A percentile compares a stretch with the other conserved stretches of the same genome.
Conservation (phyloP, 2,329 filamentous ascomycete species). For the Truncatella angustata region DNA sequence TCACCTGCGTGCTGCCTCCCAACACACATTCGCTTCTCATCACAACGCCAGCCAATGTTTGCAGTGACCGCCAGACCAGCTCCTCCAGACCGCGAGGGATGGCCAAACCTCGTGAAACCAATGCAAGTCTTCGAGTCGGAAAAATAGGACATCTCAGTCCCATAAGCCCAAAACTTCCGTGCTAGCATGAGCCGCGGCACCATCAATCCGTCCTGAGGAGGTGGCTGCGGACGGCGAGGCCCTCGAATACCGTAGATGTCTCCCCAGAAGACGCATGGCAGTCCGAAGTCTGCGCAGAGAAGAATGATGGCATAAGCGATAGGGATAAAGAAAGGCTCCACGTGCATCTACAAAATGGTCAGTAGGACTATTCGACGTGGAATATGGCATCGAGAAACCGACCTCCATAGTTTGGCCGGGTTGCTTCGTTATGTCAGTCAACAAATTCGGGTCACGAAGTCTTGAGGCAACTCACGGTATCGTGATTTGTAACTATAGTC, state of each 20-base stretch:
- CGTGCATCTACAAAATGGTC: constrained; percentile 43
- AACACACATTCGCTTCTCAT: constrained; percentile 60
- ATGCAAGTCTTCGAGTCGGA: constrained; percentile 54
- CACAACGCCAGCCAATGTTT: constrained; percentile 21
- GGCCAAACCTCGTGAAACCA: constrained; percentile 52
- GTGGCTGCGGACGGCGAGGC: constrained; percentile 38
- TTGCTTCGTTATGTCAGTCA: constrained; percentile 47
- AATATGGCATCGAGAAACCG: neutral
- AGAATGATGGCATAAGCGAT: constrained; percentile 72
- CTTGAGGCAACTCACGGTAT: neutral
- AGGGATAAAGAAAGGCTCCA: constrained; percentile 66
- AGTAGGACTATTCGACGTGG: neutral
- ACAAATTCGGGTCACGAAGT: constrained; percentile 39
- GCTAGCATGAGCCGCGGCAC: constrained; percentile 60
- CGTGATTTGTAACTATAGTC: neutral
- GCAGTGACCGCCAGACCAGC: constrained; percentile 55
- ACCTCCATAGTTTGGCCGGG: constrained; percentile 5
- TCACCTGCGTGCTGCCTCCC: constrained; percentile 57
- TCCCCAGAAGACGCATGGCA: constrained; percentile 68
- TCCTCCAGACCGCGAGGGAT: constrained; percentile 33
- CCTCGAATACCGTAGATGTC: constrained; percentile 53
- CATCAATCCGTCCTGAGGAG: constrained; percentile 32
- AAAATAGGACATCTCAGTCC: constrained; percentile 61
- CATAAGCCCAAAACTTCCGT: constrained; percentile 66
- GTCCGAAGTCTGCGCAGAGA: constrained; percentile 51